Evolutionary conservation across 345 rosid species (phyloP), one percentile per base, ranked within the genome.

Genomic region (Gossypioides kirkii): DNA sequence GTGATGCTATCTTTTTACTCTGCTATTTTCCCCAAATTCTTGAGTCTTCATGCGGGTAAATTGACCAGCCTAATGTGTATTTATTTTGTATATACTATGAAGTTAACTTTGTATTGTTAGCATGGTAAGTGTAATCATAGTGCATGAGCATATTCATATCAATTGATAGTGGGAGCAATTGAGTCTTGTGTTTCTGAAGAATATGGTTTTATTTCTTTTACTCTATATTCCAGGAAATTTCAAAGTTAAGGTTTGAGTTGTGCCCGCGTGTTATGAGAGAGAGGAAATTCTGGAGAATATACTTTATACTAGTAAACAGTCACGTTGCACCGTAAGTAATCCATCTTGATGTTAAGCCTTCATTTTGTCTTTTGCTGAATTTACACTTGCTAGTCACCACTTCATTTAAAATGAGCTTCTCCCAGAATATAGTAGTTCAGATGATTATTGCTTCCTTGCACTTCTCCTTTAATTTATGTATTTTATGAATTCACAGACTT

Each of bases 281-380:
- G 70, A 81, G 90, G 80, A 88, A 84, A 70, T 88, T 88, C 71
- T 88, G 90, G 93, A 85, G 87, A 83, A 84, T 86, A 75, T 88
- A 88, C 78, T 88, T 88, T 74, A 81, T 85, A 26, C 76, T 88
- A 20, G 87, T 85, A 53, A 85, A 82, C 78, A 88, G 53, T 75
- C 90, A 88, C 43, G 76, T 85, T 10, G 77, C 80, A n/a, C 86
- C 63, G 89, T 86, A 76, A 74, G 87, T 75, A 74, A 60, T 70
- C 71, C 72, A 10, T 64, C 58, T 55, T 69, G 6, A 63, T 53
- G 14, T 22, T 59, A 55, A 52, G 54, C 73, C 41, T 72, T 20
- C 55, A 20, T 55, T 77, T 50, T 26, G 32, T 25, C 41, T 65
- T 74, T 36, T 61, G 8, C 46, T 23, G 52, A 38, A 32, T 38